Evolutionary conservation across 2,329 filamentous ascomycete genomes (phyloP).

Genomic region (Neonectria sp.): DNA sequence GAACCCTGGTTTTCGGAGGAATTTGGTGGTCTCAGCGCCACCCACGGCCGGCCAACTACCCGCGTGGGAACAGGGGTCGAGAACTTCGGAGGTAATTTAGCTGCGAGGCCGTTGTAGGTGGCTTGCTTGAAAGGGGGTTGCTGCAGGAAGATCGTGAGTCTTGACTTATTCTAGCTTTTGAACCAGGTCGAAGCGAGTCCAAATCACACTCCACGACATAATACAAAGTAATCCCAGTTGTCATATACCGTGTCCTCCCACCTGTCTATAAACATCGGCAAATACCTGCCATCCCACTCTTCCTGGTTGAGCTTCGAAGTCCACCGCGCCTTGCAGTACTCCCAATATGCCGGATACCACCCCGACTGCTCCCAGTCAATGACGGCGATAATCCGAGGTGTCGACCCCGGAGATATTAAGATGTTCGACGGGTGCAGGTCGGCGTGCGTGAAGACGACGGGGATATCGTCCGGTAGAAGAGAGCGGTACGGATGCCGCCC

Average conservation of each 20-base stretch:
- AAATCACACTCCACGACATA: not conserved
- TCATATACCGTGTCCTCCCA: slow-evolving; percentile 44
- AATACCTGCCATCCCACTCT: slow-evolving; percentile 50
- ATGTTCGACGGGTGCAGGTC: slow-evolving; percentile 48
- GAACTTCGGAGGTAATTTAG: slow-evolving; percentile 19
- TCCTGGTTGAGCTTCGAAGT: slow-evolving; percentile 37
- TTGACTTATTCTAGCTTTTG: no score
- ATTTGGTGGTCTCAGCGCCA: slow-evolving; percentile 1
- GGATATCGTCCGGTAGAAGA: slow-evolving; percentile 20
- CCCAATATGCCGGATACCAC: slow-evolving; percentile 54
- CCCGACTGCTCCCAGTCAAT: slow-evolving; percentile 52
- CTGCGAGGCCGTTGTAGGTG: not conserved
- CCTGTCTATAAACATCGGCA: slow-evolving; percentile 50
- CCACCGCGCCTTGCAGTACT: slow-evolving; percentile 50
- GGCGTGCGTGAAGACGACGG: slow-evolving; percentile 47
- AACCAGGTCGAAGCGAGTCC: no score
- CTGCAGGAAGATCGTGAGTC: no score
- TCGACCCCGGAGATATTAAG: slow-evolving; percentile 35
- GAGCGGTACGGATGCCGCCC: not conserved
- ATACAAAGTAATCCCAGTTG: slow-evolving; percentile 2
- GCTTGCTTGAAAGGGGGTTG: not conserved
- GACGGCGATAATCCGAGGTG: slow-evolving; percentile 40
- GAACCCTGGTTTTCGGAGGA: slow-evolving; percentile 31
- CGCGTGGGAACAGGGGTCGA: slow-evolving; percentile 31
- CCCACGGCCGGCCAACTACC: slow-evolving; percentile 27